Base-by-base conservation (phyloP, 768 basidiomycete species). In the Agaricus blazei region DNA sequence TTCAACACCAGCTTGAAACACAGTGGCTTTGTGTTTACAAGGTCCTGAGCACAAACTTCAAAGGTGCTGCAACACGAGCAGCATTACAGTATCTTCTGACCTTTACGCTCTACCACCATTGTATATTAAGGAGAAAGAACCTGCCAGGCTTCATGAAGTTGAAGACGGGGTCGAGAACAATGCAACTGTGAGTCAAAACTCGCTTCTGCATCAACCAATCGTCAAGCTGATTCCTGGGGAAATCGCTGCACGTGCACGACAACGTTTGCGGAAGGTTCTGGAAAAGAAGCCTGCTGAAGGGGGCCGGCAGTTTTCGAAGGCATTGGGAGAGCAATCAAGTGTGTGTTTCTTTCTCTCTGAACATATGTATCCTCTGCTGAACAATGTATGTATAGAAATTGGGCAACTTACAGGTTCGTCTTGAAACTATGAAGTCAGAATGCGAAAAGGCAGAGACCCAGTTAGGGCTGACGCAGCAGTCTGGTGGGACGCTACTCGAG, bases 11-110 rank as follows among this genome's bases (percentile, higher is more conserved):
- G 48, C 65, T 8, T 78, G 83, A 57, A 90, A 89, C 62, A 93
- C 94, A 2, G 79, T 95, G 40, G 84, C 92, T n/a, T 71, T 88
- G 0, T 79, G 94, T 9, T 73, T 94, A 93, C 70, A 97, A 97
- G 70, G 87, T 95, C 58, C 75, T 96, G 19, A 85, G 88, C 36
- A 87, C 87, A 1, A 87, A 80, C 48, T 93, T 87, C 56, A 83
- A 89, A 27, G 90, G 91, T 61, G 75, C 82, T 37, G 81, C 85
- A 5, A 92, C 90, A 1, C 76, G 77, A 27, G 89, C 95, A 62
- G 93, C 93, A 2, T 73, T 97, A 11, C 76, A 81, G 45, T 94
- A 92, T 0, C 81, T 96, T 92, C 93, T 2, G 83, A 87, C 14
- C 76, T 93, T 48, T 98, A 97, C 66, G 75, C 70, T 15, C 54